phyloP scores from a whole-genome alignment of 2,329 filamentous ascomycete genomes.

The Fusarium sp. region DNA sequence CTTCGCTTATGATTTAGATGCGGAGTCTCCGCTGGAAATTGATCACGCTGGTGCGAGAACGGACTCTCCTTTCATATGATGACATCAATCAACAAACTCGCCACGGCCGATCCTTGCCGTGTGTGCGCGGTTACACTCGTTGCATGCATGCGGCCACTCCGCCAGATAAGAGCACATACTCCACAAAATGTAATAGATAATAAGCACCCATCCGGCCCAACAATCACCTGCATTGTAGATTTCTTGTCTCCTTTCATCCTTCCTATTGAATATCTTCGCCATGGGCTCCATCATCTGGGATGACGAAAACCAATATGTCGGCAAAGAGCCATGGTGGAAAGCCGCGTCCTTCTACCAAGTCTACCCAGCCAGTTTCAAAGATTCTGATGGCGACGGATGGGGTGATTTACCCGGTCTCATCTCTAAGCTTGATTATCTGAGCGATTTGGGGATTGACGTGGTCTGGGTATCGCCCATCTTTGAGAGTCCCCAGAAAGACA shows the following conservation, averaged over 20 bases:
- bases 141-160: neutral
- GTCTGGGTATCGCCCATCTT: slow-evolving; percentile 44
- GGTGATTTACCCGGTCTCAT: slow-evolving; percentile 38
- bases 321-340: slow-evolving; percentile 53
- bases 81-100: neutral
- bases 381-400: slow-evolving; percentile 36
- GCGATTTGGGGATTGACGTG: slow-evolving; percentile 44
- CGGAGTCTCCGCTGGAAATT: slow-evolving; percentile 22
- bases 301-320: slow-evolving; percentile 43
- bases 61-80: neutral
- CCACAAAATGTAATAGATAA: neutral
- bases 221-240: too few relatives aligned
- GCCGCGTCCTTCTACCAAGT: slow-evolving; percentile 54
- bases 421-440: slow-evolving; percentile 40
- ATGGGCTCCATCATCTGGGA: slow-evolving; percentile 51
- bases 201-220: neutral
- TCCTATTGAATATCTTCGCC: neutral
- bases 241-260: neutral
- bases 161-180: neutral
- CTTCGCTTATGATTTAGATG: neutral
- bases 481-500: slow-evolving; percentile 63
- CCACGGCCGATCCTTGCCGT: slow-evolving; percentile 13
- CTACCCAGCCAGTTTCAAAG: slow-evolving; percentile 48
- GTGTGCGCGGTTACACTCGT: neutral
- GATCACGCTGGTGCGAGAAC: neutral